Evolutionary conservation across 1,284 basidiomycete species (phyloP).

Genomic region (Athelia psychrophila): DNA sequence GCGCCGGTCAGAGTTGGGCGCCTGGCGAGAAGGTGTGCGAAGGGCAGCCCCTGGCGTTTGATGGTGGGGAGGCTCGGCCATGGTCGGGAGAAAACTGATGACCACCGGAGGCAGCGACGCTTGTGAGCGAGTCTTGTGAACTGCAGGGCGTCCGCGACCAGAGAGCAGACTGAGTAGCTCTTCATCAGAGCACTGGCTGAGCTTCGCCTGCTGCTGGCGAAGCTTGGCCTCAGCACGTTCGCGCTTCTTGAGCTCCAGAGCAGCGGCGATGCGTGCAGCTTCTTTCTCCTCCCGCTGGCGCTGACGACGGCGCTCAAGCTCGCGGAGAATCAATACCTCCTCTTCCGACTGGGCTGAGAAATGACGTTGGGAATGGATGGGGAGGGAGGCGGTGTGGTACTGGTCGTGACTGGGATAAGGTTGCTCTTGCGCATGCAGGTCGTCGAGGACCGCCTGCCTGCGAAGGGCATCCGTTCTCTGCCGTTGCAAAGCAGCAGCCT

Average conservation of each 20-base stretch:
- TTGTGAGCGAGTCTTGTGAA: background rate
- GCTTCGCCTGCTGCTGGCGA: background rate
- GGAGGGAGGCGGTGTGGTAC: background rate
- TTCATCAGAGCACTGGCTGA: background rate
- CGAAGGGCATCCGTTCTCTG: conserved; percentile 1
- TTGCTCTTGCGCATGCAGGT: background rate
- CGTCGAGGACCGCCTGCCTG: conserved; percentile 5
- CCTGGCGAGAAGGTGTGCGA: no score
- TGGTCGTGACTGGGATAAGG: background rate
- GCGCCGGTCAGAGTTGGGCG: background rate
- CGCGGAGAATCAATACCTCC: background rate
- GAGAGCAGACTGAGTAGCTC: background rate
- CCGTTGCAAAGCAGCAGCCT: no score
- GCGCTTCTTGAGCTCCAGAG: no score
- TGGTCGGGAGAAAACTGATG: background rate
- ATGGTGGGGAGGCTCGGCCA: background rate
- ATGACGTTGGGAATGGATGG: background rate
- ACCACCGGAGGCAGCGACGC: background rate
- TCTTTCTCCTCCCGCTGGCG: background rate
- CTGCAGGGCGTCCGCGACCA: background rate
- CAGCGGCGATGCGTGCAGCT: background rate
- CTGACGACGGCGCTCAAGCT: conserved; percentile 11
- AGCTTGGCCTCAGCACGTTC: background rate
- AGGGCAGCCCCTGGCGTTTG: background rate
- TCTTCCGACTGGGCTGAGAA: background rate